These are phyloP conservation scores for Chytriomyces confervae DNA, from an alignment of 192 early-diverging fungal species.

Conservation along the genomic window DNA sequence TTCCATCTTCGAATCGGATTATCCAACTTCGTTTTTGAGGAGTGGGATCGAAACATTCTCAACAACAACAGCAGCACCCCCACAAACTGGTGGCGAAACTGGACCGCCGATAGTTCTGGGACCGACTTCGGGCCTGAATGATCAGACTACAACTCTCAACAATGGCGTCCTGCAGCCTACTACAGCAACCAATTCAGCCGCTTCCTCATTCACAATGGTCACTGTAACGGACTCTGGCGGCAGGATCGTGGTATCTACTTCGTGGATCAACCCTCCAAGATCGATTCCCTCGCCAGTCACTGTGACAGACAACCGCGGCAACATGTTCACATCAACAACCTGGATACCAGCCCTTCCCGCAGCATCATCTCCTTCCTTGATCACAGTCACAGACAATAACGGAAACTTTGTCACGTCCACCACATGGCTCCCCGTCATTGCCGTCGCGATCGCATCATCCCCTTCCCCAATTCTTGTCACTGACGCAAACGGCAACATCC, in stretches of 20 bases:
- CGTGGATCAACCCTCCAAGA: not conserved
- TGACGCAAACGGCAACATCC: constrained; percentile 2
- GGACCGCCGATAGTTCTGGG: too few relatives aligned
- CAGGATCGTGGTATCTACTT: not conserved
- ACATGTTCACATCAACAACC: not conserved
- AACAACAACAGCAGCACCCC: too few relatives aligned
- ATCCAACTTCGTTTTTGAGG: too few relatives aligned
- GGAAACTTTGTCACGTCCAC: not conserved
- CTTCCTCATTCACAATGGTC: not conserved
- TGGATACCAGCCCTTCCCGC: not conserved
- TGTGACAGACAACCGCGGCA: not conserved
- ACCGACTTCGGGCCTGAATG: too few relatives aligned
- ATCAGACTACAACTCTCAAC: too few relatives aligned
- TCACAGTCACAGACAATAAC: not conserved
- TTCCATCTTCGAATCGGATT: too few relatives aligned
- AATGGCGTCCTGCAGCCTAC: too few relatives aligned
- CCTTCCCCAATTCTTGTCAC: not conserved
- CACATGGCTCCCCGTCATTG: not conserved
- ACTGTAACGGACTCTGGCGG: not conserved
- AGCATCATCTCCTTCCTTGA: not conserved
- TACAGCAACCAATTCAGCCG: not conserved
- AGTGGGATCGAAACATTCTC: too few relatives aligned
- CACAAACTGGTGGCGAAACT: too few relatives aligned
- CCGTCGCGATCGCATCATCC: not conserved
- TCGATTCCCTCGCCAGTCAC: not conserved